Percentiles rank a stretch among this genome's conserved stretches.
phyloP scores from a whole-genome alignment of 1,284 basidiomycete genomes.

The Ganoderma boninense region DNA sequence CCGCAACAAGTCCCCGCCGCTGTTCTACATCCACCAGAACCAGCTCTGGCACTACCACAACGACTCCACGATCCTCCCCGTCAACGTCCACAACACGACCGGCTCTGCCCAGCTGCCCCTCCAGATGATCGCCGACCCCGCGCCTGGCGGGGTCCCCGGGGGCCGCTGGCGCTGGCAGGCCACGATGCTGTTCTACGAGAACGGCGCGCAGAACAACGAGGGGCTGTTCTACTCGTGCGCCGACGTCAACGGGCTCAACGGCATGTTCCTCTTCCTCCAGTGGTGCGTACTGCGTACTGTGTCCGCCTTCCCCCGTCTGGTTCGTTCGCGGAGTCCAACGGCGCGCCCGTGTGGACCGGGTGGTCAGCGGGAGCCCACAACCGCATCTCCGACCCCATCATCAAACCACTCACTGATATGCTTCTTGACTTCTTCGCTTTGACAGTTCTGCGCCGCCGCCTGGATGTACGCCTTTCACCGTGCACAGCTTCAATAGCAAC shows the following conservation, averaged over 20 bases:
- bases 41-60: constrained; percentile 65
- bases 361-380: background rate
- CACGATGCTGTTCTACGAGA: constrained; percentile 62
- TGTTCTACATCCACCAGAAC: constrained; percentile 63
- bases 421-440: background rate
- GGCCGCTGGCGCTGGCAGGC: constrained; percentile 64
- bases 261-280: constrained; percentile 57
- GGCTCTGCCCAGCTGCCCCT: constrained; percentile 51
- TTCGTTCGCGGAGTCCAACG: background rate
- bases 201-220: constrained; percentile 51
- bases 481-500: constrained; percentile 52
- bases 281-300: constrained; percentile 47
- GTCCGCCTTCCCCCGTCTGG: background rate
- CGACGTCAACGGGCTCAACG: constrained; percentile 45
- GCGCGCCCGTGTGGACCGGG: background rate
- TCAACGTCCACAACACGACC: constrained; percentile 64
- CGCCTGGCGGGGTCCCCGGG: constrained; percentile 47
- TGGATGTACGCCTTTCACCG: constrained; percentile 53
- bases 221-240: constrained; percentile 63
- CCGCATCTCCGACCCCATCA: background rate
- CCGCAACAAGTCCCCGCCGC: constrained; percentile 44
- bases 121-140: constrained; percentile 53
- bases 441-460: constrained; percentile 34
- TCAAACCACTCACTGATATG: constrained; percentile 11
- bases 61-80: constrained; percentile 59